Evolutionary conservation across 2,329 filamentous ascomycete species (phyloP).

Genomic region (Hypoxylon sp.): DNA sequence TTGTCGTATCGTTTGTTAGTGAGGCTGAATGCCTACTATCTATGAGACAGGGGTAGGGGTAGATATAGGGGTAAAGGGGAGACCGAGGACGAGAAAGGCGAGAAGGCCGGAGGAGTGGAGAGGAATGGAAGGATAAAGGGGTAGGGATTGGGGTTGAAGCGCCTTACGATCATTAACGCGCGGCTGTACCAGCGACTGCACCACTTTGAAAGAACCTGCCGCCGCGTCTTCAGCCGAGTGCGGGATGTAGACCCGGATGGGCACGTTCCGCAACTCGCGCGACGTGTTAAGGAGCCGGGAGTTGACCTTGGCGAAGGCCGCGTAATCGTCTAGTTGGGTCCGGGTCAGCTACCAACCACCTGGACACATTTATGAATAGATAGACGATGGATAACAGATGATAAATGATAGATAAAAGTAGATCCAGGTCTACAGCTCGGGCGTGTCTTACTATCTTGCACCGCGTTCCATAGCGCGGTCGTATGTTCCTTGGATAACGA

Average conservation of each 20-base stretch:
- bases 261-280: conserved; percentile 83
- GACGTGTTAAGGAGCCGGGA: conserved; percentile 82
- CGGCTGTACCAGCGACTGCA: conserved; percentile 79
- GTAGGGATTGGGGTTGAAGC: conserved; percentile 1
- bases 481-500: conserved; percentile 87
- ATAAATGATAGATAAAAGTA: background rate
- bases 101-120: conserved; percentile 8
- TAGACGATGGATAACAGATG: conserved; percentile 3
- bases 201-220: conserved; percentile 73
- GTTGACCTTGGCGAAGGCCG: conserved; percentile 80
- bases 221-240: conserved; percentile 63
- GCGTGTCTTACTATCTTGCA: conserved; percentile 75
- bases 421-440: background rate
- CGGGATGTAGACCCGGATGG: conserved; percentile 87
- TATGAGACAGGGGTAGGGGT: background rate
- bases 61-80: background rate
- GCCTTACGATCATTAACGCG: conserved; percentile 56
- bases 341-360: conserved; percentile 19
- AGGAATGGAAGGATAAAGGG: conserved; percentile 7
- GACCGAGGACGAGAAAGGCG: background rate
- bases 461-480: conserved; percentile 84
- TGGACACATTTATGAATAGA: background rate
- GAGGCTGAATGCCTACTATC: background rate
- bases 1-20: no score
- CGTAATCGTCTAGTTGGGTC: conserved; percentile 73